A percentile compares a stretch with the other conserved stretches of the same genome.
phyloP scores from a whole-genome alignment of 768 basidiomycete species.

The Filobasidium floriforme region DNA sequence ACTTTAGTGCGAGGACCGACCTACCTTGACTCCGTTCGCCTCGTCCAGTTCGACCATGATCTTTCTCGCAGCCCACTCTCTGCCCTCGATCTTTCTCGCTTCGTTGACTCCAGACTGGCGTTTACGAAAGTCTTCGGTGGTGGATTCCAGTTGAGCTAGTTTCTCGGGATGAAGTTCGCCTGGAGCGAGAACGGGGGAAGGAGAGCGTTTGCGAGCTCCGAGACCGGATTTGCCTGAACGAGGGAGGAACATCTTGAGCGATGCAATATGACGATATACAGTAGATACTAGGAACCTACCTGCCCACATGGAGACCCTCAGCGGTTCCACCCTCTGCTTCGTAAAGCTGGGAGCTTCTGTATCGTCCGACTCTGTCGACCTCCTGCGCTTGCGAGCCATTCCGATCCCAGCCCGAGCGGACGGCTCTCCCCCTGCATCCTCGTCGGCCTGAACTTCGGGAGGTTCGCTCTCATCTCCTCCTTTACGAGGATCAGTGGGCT shows the following conservation, averaged over 20 bases:
- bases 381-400: neutral
- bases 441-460: slow-evolving; percentile 13
- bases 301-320: slow-evolving; percentile 23
- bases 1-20: slow-evolving; percentile 11
- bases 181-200: slow-evolving; percentile 31
- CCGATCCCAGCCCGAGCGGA: slow-evolving; percentile 30
- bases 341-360: neutral
- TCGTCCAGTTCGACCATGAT: slow-evolving; percentile 32
- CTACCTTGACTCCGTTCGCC: slow-evolving; percentile 35
- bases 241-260: neutral
- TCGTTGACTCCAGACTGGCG: slow-evolving; percentile 30
- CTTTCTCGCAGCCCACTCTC: slow-evolving; percentile 35
- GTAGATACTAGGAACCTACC: neutral
- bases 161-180: slow-evolving; percentile 15
- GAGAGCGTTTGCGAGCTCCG: slow-evolving; percentile 30
- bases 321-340: slow-evolving; percentile 15
- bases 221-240: slow-evolving; percentile 27
- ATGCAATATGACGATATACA: neutral
- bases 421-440: slow-evolving; percentile 14
- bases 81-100: slow-evolving; percentile 33
- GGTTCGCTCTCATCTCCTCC: slow-evolving; percentile 5
- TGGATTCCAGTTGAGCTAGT: slow-evolving; percentile 25
- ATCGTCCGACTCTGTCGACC: neutral
- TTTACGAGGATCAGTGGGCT: neutral
- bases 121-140: slow-evolving; percentile 35